Evolutionary conservation across 192 early-diverging fungal genomes (phyloP).

Genomic region (Coemansia sp.): DNA sequence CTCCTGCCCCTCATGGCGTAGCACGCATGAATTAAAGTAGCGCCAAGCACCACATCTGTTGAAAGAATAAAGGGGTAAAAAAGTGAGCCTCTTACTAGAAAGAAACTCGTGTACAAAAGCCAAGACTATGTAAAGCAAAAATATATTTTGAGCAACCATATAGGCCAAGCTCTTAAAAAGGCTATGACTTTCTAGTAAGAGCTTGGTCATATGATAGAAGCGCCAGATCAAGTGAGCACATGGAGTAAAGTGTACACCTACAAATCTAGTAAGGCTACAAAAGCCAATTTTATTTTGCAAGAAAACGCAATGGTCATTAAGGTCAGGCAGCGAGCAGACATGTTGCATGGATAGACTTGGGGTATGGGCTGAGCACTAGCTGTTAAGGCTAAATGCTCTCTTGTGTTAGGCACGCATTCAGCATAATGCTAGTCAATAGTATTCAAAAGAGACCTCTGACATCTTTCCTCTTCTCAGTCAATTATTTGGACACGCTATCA

Average conservation of each 20-base stretch:
- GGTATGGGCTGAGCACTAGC: too few relatives aligned
- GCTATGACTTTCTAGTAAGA: too few relatives aligned
- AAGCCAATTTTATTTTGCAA: constrained; percentile 20
- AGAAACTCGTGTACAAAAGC: neutral
- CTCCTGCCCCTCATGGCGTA: neutral
- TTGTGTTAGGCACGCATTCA: neutral
- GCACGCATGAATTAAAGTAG: neutral
- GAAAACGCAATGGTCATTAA: constrained; percentile 9
- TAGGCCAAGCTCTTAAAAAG: too few relatives aligned
- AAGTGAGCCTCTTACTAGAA: neutral
- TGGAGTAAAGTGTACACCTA: too few relatives aligned
- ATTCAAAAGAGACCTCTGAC: neutral
- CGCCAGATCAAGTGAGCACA: neutral
- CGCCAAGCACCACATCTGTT: neutral
- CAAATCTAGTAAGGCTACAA: neutral
- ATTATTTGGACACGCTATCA: neutral
- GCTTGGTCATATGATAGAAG: neutral
- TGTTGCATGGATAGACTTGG: too few relatives aligned
- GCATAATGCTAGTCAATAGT: neutral
- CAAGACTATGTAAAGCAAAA: neutral
- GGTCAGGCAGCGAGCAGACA: too few relatives aligned
- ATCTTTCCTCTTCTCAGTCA: neutral
- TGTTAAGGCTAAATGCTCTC: too few relatives aligned
- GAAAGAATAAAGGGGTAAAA: neutral
- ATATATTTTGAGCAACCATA: too few relatives aligned